phyloP scores from a whole-genome alignment of 2,329 filamentous ascomycete species.

The Phyllosticta citriasiana region DNA sequence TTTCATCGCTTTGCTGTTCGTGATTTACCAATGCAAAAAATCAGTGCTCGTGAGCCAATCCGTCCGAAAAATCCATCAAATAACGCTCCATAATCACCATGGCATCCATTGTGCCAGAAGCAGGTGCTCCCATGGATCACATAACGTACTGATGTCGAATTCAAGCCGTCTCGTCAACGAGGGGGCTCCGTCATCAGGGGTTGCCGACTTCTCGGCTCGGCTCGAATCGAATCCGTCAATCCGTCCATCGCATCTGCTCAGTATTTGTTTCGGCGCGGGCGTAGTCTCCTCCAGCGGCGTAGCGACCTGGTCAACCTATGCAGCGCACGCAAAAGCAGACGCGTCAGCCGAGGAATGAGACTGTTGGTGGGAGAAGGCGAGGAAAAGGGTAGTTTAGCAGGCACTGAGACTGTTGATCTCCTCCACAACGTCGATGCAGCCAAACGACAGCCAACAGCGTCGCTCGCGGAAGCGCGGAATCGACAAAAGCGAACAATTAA shows the following conservation, averaged over 20 bases:
- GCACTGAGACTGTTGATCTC: too few species aligned
- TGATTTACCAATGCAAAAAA: background rate
- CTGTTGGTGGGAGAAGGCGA: too few species aligned
- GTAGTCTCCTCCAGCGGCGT: background rate
- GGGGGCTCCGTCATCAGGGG: background rate
- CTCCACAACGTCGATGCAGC: too few species aligned
- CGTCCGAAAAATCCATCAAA: background rate
- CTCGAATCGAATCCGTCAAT: too few species aligned
- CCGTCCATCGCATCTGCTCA: background rate
- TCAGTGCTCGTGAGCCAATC: background rate
- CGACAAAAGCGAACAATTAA: background rate
- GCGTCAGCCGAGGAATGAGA: background rate
- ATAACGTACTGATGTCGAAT: background rate
- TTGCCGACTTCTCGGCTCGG: background rate
- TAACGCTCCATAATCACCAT: background rate
- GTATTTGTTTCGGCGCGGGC: background rate
- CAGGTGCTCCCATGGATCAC: background rate
- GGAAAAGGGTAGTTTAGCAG: too few species aligned
- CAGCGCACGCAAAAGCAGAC: background rate
- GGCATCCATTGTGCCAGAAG: background rate
- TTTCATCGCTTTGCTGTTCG: background rate
- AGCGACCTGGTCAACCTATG: background rate
- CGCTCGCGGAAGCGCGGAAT: background rate
- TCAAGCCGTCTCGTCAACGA: background rate
- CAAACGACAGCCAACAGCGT: background rate